Evolutionary conservation across 2,329 filamentous ascomycete species (phyloP).

Genomic region (Penicillium brevicompactum): DNA sequence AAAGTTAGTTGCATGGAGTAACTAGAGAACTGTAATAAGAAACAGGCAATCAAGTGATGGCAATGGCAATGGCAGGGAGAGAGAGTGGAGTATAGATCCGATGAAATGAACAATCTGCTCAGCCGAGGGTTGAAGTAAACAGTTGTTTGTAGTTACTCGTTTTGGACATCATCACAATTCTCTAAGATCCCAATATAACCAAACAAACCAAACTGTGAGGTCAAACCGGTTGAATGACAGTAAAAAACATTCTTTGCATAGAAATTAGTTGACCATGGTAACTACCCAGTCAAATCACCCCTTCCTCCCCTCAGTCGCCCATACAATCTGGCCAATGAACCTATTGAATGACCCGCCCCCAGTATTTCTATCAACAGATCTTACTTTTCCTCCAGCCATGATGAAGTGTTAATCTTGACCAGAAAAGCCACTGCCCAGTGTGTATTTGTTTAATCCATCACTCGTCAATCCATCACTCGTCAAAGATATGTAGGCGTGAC

Average conservation of each 20-base stretch:
- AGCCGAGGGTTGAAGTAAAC: neutral
- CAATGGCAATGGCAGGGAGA: too few species aligned
- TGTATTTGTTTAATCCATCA: neutral
- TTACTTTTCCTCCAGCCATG: slow-evolving; percentile 1
- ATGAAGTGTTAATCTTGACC: neutral
- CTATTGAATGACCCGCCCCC: neutral
- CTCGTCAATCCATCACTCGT: neutral
- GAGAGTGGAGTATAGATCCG: neutral
- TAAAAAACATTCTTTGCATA: neutral
- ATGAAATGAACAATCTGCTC: slow-evolving; percentile 1
- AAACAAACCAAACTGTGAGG: neutral
- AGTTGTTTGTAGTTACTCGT: too few species aligned
- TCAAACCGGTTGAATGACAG: neutral
- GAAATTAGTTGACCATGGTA: neutral
- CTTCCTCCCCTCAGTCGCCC: neutral
- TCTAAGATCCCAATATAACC: neutral
- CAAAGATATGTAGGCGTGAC: neutral
- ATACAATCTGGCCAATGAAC: neutral
- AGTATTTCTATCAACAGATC: neutral
- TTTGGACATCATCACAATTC: neutral
- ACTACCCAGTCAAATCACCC: neutral
- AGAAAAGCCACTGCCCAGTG: neutral
- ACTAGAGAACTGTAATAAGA: neutral
- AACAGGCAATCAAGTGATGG: neutral
- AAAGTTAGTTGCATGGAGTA: neutral